Evolutionary conservation across 805 yeast genomes (phyloP), one percentile per base, ranked within the genome.

Genomic region (Candida boleticola): DNA sequence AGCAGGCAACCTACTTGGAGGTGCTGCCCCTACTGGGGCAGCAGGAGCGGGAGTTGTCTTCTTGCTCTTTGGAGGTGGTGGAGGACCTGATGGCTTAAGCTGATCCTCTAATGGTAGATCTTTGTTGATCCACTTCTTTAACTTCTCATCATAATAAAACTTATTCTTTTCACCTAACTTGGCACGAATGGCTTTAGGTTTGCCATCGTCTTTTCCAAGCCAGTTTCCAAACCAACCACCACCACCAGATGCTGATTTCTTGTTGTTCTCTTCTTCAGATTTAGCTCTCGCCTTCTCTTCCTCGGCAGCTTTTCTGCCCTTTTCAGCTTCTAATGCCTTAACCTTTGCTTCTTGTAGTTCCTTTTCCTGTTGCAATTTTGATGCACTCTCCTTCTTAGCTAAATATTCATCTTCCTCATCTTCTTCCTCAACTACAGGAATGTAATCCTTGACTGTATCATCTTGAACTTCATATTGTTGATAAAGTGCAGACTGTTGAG

Each of bases 101-200:
- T 82, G 82, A 37, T 84, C 90, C 56, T 79, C 93, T 38, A 76
- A 71, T 20, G 82, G 77, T 3, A 78, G 80, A 47, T 80, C 77
- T 42, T 77, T 79, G 56, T 88, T 83, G 40, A 93, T 79, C 97
- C 97, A 93, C 54, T 96, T 77, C 58, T 84, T 82, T 56, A 85
- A 74, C 45, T 85, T 80, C 53, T 87, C 92, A 64, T 90, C 96
- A 60, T 80, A 93, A 54, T 79, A 76, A 57, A 93, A 84, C 14
- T 77, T 69, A 56, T 74, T 84, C 45, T 80, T 76, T 43, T 85
- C 87, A 10, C 98, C 99, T 40, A 93, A 66, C 51, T 93, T 89
- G 29, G 97, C 98, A 48, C 80, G 78, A 47, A 82, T 75, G 0
- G 89, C 85, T 55, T 86, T 87, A 30, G 87, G 88, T 40, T 79